These are phyloP conservation scores for Cryphonectria nitschkei DNA, from an alignment of 2,329 filamentous ascomycete species.

Conservation along the genomic window DNA sequence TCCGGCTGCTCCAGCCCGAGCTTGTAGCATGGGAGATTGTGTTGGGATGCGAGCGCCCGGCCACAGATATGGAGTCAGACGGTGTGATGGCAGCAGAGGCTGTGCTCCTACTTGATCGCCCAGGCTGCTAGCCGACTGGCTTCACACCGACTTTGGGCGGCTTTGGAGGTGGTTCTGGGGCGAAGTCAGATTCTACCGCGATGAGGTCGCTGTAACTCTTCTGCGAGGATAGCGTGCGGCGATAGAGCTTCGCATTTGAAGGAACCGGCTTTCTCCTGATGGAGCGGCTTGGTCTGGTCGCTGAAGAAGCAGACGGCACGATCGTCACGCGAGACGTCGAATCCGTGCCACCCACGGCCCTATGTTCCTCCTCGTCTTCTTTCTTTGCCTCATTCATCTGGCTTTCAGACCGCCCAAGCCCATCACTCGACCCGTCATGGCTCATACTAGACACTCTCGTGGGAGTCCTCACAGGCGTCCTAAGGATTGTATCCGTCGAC, in stretches of 20 bases:
- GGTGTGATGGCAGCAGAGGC: conserved; percentile 5
- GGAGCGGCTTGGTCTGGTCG: neutral
- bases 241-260: neutral
- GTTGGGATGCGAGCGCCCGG: neutral
- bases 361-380: neutral
- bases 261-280: conserved; percentile 15
- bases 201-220: conserved; percentile 45
- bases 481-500: conserved; percentile 25
- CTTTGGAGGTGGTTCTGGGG: conserved; percentile 36
- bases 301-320: neutral
- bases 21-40: neutral
- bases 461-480: conserved; percentile 19
- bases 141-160: conserved; percentile 36
- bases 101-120: conserved; percentile 3
- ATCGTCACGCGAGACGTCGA: neutral
- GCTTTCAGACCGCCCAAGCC: neutral
- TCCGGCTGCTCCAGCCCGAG: neutral
- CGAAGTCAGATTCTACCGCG: conserved; percentile 39
- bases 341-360: neutral
- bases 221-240: conserved; percentile 18
- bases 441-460: conserved; percentile 6
- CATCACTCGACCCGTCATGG: neutral
- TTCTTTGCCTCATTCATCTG: neutral
- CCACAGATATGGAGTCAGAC: conserved; percentile 24
- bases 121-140: conserved; percentile 27